phyloP scores from a whole-genome alignment of 768 basidiomycete species.

The Tremella yokohamensis region DNA sequence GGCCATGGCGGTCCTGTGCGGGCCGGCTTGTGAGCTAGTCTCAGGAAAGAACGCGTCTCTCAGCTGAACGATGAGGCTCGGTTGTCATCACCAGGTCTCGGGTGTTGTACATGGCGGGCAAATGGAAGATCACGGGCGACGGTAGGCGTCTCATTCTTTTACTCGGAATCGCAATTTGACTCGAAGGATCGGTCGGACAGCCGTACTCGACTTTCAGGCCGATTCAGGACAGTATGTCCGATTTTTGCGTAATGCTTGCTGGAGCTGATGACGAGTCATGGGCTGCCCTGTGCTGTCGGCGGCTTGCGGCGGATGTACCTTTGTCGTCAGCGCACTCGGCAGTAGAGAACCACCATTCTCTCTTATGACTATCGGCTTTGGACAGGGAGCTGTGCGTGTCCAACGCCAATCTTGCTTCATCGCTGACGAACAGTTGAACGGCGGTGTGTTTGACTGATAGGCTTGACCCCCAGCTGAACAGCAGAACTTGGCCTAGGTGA shows the following conservation, averaged over 20 bases:
- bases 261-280: conserved; percentile 53
- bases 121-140: conserved; percentile 96
- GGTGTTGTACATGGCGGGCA: conserved; percentile 51
- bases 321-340: conserved; percentile 56
- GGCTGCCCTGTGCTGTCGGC: conserved; percentile 71
- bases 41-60: background rate
- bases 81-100: conserved; percentile 75
- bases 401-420: conserved; percentile 3
- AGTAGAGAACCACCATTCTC: no score
- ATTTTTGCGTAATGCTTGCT: background rate
- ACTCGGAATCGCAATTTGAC: conserved; percentile 3
- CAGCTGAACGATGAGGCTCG: conserved; percentile 28
- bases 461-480: no score
- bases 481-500: conserved; percentile 41
- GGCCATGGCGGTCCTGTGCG: conserved; percentile 67
- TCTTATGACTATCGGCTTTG: conserved; percentile 68
- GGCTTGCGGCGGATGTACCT: conserved; percentile 79
- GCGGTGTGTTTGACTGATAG: conserved; percentile 15
- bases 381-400: conserved; percentile 37
- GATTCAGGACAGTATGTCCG: conserved; percentile 77
- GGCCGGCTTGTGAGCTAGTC: conserved; percentile 62
- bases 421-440: conserved; percentile 42
- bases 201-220: conserved; percentile 77
- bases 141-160: conserved; percentile 55
- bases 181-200: conserved; percentile 76